Base-by-base conservation (phyloP, 164 flowering plant species). In the Piper betle region DNA sequence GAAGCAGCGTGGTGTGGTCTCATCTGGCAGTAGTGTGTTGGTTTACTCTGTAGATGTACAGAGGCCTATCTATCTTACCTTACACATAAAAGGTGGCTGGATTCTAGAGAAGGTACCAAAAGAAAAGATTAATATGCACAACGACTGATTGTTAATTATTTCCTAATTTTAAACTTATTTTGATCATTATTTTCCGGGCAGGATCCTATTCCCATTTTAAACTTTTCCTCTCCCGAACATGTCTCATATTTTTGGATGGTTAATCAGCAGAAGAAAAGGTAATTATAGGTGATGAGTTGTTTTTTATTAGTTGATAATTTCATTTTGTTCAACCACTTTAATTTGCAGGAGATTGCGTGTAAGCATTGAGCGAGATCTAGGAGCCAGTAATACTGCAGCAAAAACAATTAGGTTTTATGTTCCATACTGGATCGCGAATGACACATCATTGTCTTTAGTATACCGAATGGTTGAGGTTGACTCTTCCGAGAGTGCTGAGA, bases 381-480 rank as follows among this genome's bases (percentile, higher is more conserved):
- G 97, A 61, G 91, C 81, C 68, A 84, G 80, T 19, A 71, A 55
- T 69, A 82, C 85, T 73, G 84, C 93, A 17, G 86, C 93, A 3
- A 94, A 94, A 71, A 88, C 82, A 55, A 77, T 94, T 53, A 85
- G 96, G 64, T 77, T 91, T 42, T 91, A 84, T 79, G 91, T 94
- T 65, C 95, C 99, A 33, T 94, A 94, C 68, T 94, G 97, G 97
- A 87, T 94, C 64, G 73, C 71, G 11, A 94, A 94, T 71, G 85
- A 85, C 62, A 82, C 87, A 53, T 79, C 79, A 71, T 65, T 94
- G 42, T 72, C 81, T 54, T 73, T 91, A 69, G 76, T 81, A 65
- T 91, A 88, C 74, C 82, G 81, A 62, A 65, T 91, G 53, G 96
- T 91, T 61, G 99, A 88, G 78, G 78, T 87, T 74, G 99, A 88